Conservation (phyloP, 495 filamentous ascomycete species). For the Penicillium robsamsonii region DNA sequence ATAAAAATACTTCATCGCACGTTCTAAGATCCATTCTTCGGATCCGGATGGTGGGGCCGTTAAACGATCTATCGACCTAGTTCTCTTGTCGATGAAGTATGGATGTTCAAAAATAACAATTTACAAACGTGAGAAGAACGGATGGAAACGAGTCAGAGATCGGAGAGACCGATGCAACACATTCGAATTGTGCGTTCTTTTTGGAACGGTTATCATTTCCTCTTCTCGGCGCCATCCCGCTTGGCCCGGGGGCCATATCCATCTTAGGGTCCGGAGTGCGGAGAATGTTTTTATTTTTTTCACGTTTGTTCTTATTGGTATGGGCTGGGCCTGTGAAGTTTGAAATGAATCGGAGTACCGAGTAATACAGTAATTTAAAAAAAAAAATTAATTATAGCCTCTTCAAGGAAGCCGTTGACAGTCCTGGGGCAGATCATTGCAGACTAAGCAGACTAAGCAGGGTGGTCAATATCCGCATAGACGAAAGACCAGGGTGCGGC, state of each 20-base stretch:
- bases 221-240: conserved; percentile 9
- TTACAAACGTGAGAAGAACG: neutral
- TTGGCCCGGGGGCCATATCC: conserved; percentile 5
- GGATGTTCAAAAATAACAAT: neutral
- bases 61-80: neutral
- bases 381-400: neutral
- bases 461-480: conserved; percentile 23
- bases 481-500: conserved; percentile 23
- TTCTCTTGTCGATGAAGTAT: neutral
- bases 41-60: conserved; percentile 43
- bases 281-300: conserved; percentile 9
- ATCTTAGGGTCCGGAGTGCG: conserved; percentile 16
- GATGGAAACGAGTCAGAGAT: neutral
- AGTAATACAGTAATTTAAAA: too few relatives aligned
- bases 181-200: neutral
- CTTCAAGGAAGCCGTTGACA: conserved; percentile 19
- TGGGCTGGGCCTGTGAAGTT: neutral
- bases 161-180: neutral
- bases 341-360: neutral
- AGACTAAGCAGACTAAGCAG: conserved; percentile 26
- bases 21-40: conserved; percentile 16
- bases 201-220: conserved; percentile 7
- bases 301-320: neutral
- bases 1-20: conserved; percentile 4
- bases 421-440: conserved; percentile 25